Conservation (phyloP, 1,284 basidiomycete genomes). For the Heterobasidion occidentale region DNA sequence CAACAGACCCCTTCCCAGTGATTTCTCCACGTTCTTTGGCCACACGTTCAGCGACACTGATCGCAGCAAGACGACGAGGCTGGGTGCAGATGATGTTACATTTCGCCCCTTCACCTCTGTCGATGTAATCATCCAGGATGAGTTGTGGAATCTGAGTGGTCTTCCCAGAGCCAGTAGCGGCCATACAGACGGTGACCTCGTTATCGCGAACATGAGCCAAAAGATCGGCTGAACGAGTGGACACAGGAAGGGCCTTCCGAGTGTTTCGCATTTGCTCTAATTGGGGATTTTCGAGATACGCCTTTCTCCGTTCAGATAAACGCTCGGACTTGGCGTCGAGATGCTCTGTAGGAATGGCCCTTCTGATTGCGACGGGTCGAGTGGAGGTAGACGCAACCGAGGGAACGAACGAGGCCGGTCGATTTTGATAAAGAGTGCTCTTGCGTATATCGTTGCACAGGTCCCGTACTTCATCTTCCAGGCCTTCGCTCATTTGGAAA, state of each 20-base stretch:
- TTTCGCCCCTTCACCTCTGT: conserved; percentile 68
- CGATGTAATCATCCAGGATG: conserved; percentile 82
- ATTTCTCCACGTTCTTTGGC: conserved; percentile 83
- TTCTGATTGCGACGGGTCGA: conserved; percentile 7
- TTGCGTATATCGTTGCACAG: conserved; percentile 63
- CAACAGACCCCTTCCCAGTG: conserved; percentile 66
- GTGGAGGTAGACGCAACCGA: conserved; percentile 5
- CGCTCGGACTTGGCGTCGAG: conserved; percentile 50
- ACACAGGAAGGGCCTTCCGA: conserved; percentile 70
- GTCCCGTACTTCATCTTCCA: conserved; percentile 73
- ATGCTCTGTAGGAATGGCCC: conserved; percentile 12
- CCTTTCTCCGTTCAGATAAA: conserved; percentile 47
- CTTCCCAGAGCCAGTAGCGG: conserved; percentile 93
- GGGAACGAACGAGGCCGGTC: conserved; percentile 25
- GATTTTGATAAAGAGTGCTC: conserved; percentile 41
- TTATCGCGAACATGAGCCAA: conserved; percentile 69
- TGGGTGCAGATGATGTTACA: conserved; percentile 96
- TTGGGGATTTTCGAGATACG: conserved; percentile 58
- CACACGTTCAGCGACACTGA: conserved; percentile 89
- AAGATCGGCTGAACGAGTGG: conserved; percentile 56
- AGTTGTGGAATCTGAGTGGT: conserved; percentile 95
- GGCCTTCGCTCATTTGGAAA: conserved; percentile 60
- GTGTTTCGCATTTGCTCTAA: conserved; percentile 64
- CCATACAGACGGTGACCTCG: conserved; percentile 91
- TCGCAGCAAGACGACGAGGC: conserved; percentile 87